Base-by-base conservation (phyloP, 1,284 basidiomycete species). In the Ceraceosorus bombacis region DNA sequence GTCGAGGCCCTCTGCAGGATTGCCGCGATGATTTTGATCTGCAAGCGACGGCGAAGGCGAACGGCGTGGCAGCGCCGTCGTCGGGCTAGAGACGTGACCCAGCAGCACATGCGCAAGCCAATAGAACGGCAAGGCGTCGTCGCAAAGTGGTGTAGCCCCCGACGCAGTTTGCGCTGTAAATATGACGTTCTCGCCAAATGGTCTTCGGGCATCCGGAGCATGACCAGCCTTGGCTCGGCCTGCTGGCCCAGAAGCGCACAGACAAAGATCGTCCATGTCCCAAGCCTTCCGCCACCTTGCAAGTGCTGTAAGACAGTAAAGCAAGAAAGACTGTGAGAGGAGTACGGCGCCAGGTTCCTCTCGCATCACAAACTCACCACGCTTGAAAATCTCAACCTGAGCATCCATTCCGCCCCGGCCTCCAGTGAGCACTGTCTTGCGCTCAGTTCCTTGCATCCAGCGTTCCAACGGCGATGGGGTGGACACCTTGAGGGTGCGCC, bases 51-150 rank as follows among this genome's bases (percentile, higher is more conserved):
- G 13, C 48, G 15, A 15, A 49, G 39, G 55, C 27, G 39, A 12
- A 13, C 38, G 41, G 38, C 13, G 49, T 37, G 27, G 41, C 48
- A 53, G n/a, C 13, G 15, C n/a, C 55, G 6, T 15, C 38, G 43
- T 49, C 48, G 51, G 13, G 15, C 15, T 9, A 2, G 15, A 36
- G 10, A 17, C 69, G 49, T 72, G 71, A 48, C 65, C 71, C 38
- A 72, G 66, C 2, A 72, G 63, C 38, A 72, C 71, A 39, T 72
- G 68, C 1, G 63, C 58, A 6, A 72, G 65, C 71, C 71, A 73
- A 55, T 69, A 73, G 55, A 73, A 58, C 5, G 71, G 71, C 55
- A 73, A 55, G 5, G 71, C 71, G 50, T 73, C 71, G 57, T 73
- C 66, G 41, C 65, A 67, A 8, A 73, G 62, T 39, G 71, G 62